Evolutionary conservation across 768 basidiomycete species (phyloP), one percentile per base, ranked within the genome.

Genomic region (Neoboletus magnificus): DNA sequence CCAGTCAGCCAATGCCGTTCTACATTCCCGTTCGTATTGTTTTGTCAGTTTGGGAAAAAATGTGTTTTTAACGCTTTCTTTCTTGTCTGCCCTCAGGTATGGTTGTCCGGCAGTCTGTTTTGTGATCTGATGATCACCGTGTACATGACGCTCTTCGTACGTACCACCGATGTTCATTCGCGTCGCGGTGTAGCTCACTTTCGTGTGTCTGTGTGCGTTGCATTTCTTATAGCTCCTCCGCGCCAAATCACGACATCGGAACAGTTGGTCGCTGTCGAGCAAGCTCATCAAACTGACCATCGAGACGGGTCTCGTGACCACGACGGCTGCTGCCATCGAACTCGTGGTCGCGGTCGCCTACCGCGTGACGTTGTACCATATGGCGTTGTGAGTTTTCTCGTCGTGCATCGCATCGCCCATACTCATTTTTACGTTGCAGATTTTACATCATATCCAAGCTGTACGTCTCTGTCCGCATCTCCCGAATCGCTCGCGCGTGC

Each of bases 291-390:
- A 29, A 48, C 20, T 48, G 30, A 62, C 55, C n/a, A 45, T 61
- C 41, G 60, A 57, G 32, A 62, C 55, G 18, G 55, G 50, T 29
- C 47, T 57, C n/a, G 23, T 61, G 12, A 62, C 60, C 1, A 57
- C 42, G 25, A 52, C 47, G 18, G 59, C 60, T 13, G 50, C 35
- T 27, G 11, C 48, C 29, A 1, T 48, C 18, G 60, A 57, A 16
- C 42, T 62, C 8, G 27, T 59, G 9, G 29, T 59, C 15, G 58
- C 58, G 30, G 20, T 54, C 22, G 35, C 46, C 13, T 59, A 15
- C 32, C 50, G 47, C 4, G 50, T 59, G 23, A 59, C 58, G 30
- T 18, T 52, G 27, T 53, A 59, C 37, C 47, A 59, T 18, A 12
- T 53, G 20, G 45, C 58, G 20, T 18, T 59, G 58, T 60, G 16